phyloP scores from a whole-genome alignment of 441 rosid genomes.

The Theobroma grandiflorum region DNA sequence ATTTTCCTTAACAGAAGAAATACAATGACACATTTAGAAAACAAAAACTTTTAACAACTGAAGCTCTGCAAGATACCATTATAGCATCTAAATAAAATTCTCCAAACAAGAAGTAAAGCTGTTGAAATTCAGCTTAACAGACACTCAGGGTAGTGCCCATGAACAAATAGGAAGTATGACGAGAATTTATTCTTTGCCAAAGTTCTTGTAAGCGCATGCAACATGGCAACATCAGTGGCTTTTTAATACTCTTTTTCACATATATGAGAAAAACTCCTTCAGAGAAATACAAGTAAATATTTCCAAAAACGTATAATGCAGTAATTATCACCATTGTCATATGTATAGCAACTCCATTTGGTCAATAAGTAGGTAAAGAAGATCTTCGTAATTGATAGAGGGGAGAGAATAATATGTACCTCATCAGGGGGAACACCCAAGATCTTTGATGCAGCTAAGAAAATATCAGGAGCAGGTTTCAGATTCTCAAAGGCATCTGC shows the following conservation, averaged over 20 bases:
- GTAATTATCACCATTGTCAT: constrained; percentile 4
- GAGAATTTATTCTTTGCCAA: background rate
- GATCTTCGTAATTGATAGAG: background rate
- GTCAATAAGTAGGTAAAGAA: background rate
- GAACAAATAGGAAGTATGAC: constrained; percentile 1
- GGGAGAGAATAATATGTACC: constrained; percentile 49
- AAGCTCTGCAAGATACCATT: background rate
- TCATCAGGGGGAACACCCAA: constrained; percentile 77
- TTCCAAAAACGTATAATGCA: background rate
- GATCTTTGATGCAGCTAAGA: constrained; percentile 91
- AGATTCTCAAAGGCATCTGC: constrained; percentile 98
- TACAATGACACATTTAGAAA: constrained; percentile 5
- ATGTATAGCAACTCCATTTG: background rate
- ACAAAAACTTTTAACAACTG: constrained; percentile 3
- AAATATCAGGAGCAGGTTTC: constrained; percentile 98
- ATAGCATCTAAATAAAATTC: background rate
- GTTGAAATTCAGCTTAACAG: background rate
- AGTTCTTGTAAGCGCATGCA: background rate
- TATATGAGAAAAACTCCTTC: background rate
- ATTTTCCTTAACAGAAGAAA: background rate
- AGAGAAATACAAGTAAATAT: background rate
- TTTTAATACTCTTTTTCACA: constrained; percentile 15
- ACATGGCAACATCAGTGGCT: constrained; percentile 19
- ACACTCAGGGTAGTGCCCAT: constrained; percentile 2
- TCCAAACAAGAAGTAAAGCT: background rate